A percentile compares a stretch with the other conserved stretches of the same genome.
phyloP scores from a whole-genome alignment of 1,284 basidiomycete species.

The Exsudoporus floridanus region DNA sequence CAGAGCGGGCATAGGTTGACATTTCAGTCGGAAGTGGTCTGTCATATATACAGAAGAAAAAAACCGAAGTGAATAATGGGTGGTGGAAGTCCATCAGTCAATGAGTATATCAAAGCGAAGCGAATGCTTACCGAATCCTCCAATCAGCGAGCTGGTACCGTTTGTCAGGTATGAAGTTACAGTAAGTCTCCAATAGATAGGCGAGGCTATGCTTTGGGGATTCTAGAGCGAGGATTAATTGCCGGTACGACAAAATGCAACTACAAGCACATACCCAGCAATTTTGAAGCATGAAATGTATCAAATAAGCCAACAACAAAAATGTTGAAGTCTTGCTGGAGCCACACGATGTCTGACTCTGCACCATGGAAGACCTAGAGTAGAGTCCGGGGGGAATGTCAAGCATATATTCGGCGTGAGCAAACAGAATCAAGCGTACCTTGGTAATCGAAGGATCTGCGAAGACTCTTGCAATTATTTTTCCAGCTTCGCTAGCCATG shows the following conservation, averaged over 20 bases:
- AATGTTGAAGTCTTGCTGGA: slow-evolving; percentile 93
- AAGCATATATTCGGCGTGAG: background rate
- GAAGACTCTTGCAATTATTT: slow-evolving; percentile 56
- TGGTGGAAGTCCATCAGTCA: background rate
- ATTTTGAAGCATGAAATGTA: slow-evolving; percentile 91
- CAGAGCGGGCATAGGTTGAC: slow-evolving; percentile 90
- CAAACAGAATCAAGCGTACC: slow-evolving; percentile 42
- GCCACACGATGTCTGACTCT: slow-evolving; percentile 92
- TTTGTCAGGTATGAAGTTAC: slow-evolving; percentile 92
- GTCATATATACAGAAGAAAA: background rate
- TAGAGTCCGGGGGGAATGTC: background rate
- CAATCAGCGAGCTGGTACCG: slow-evolving; percentile 96
- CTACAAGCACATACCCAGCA: slow-evolving; percentile 57
- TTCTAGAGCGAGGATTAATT: slow-evolving; percentile 42
- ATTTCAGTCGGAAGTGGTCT: slow-evolving; percentile 88
- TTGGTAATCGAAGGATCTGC: slow-evolving; percentile 86
- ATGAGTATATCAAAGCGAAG: background rate
- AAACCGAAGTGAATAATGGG: background rate
- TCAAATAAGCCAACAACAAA: slow-evolving; percentile 96
- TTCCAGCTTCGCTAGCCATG: slow-evolving; percentile 49
- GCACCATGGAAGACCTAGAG: slow-evolving; percentile 88
- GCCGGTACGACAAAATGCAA: background rate
- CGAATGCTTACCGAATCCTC: slow-evolving; percentile 72
- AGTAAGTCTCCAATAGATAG: slow-evolving; percentile 85
- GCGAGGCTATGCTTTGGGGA: slow-evolving; percentile 85